Conservation (phyloP, 1,284 basidiomycete species). For the Mycena citricolor region DNA sequence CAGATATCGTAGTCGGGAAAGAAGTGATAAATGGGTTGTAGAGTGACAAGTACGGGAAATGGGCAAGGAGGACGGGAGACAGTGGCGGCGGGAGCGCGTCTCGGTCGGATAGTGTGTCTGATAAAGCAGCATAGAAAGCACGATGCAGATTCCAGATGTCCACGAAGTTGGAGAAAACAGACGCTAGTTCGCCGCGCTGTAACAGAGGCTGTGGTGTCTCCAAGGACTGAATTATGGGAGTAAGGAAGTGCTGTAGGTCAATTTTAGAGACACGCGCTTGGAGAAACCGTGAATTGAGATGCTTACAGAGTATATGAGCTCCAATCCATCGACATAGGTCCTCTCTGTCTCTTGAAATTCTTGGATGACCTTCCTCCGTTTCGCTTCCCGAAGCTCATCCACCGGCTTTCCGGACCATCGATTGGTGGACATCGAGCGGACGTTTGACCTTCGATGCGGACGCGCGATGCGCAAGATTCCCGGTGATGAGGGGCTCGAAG, state of each 20-base stretch:
- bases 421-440: conserved; percentile 34
- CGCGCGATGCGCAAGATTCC: conserved; percentile 25
- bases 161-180: conserved; percentile 86
- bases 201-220: conserved; percentile 68
- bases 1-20: conserved; percentile 66
- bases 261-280: not conserved
- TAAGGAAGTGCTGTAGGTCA: conserved; percentile 65
- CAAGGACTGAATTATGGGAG: conserved; percentile 71
- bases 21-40: conserved; percentile 82
- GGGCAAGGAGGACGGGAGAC: conserved; percentile 59
- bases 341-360: conserved; percentile 83
- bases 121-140: conserved; percentile 49
- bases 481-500: conserved; percentile 16
- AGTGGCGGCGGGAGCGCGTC: conserved; percentile 35
- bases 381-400: conserved; percentile 41
- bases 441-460: conserved; percentile 29
- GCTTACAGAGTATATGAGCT: conserved; percentile 77
- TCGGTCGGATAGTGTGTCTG: conserved; percentile 35
- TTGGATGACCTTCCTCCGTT: conserved; percentile 58
- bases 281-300: not conserved
- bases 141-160: conserved; percentile 90
- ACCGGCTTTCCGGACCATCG: conserved; percentile 35
- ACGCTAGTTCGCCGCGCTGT: conserved; percentile 65
- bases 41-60: conserved; percentile 74
- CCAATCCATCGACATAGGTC: conserved; percentile 76